These are phyloP conservation scores for Strobilomyces confusus DNA, from an alignment of 768 basidiomycete species.

Conservation along the genomic window DNA sequence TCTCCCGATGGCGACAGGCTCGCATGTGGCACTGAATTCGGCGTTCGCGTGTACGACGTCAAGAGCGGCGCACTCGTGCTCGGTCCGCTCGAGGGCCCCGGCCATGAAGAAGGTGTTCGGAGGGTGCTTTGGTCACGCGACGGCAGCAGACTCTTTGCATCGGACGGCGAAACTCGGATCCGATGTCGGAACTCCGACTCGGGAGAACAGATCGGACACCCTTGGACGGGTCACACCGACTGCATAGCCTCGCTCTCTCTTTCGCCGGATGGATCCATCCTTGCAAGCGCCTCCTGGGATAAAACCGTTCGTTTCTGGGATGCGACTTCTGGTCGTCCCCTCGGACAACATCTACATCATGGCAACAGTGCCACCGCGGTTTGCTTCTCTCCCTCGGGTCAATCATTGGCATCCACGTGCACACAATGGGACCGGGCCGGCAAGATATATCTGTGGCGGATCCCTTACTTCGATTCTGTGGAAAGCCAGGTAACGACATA, in stretches of 20 bases:
- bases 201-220: neutral
- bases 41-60: no score
- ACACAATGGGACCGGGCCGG: no score
- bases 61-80: no score
- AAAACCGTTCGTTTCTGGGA: constrained; percentile 8
- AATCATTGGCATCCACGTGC: neutral
- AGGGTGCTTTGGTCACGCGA: neutral
- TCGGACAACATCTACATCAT: neutral
- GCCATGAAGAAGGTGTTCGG: no score
- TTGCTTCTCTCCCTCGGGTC: constrained; percentile 3
- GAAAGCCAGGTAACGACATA: neutral
- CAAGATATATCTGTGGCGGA: neutral
- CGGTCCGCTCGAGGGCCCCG: no score
- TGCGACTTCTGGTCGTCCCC: neutral
- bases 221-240: neutral
- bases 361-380: neutral
- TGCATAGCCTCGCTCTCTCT: neutral
- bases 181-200: neutral
- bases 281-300: constrained; percentile 2
- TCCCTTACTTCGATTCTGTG: neutral
- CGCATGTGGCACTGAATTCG: no score
- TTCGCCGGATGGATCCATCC: neutral
- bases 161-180: neutral
- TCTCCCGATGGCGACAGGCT: no score
- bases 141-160: neutral